Evolutionary conservation across 169 alveolate genomes (phyloP).

Genomic region (Amoebophrya sp.): DNA sequence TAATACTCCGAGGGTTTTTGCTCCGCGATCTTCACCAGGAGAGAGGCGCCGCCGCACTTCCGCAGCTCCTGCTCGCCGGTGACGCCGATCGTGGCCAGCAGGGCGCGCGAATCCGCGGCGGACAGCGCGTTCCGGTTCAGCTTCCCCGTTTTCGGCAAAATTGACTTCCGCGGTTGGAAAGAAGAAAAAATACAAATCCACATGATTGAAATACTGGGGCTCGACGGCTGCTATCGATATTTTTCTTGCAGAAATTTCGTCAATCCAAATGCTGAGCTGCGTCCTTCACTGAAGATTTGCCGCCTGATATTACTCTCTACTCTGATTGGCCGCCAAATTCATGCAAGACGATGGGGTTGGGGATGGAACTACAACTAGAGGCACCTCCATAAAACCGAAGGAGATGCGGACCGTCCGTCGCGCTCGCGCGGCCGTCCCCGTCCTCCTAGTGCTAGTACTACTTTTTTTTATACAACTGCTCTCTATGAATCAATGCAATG

Average conservation of each 20-base stretch:
- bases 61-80: neutral
- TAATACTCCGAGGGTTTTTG: neutral
- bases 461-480: neutral
- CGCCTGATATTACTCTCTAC: neutral
- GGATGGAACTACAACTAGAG: too few relatives aligned
- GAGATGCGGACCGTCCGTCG: too few relatives aligned
- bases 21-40: neutral
- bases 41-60: neutral
- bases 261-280: neutral
- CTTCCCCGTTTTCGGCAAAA: neutral
- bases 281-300: neutral
- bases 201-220: too few relatives aligned
- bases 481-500: neutral
- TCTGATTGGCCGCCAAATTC: neutral
- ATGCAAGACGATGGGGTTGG: too few relatives aligned
- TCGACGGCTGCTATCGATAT: too few relatives aligned
- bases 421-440: too few relatives aligned
- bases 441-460: too few relatives aligned
- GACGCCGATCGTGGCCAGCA: neutral
- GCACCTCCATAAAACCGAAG: too few relatives aligned
- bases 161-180: neutral
- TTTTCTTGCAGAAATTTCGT: too few relatives aligned
- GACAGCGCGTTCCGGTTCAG: neutral
- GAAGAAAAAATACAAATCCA: neutral
- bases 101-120: neutral